Conservation (phyloP, 768 basidiomycete species). For the Termitomyces eurrhizus region DNA sequence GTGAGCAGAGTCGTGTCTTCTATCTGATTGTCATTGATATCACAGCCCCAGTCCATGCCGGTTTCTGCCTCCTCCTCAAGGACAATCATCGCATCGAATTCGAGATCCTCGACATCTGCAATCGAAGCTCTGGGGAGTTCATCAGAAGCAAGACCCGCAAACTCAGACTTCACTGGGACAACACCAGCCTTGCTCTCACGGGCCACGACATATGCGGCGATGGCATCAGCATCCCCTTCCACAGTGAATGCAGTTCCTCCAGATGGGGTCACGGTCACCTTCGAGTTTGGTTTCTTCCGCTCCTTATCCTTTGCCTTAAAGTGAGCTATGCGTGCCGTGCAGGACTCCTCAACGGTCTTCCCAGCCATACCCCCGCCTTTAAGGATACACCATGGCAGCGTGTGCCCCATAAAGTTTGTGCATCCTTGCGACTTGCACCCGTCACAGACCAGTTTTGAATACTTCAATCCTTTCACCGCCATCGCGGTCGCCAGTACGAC, state of each 20-base stretch:
- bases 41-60: neutral
- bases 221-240: neutral
- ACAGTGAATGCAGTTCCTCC: neutral
- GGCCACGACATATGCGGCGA: neutral
- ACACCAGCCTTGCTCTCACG: neutral
- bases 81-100: neutral
- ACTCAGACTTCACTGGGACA: neutral
- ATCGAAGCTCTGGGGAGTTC: neutral
- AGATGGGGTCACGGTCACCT: neutral
- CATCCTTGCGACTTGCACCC: too few relatives aligned
- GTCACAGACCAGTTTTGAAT: too few relatives aligned
- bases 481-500: too few relatives aligned
- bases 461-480: too few relatives aligned
- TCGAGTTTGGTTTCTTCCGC: too few relatives aligned
- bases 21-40: neutral
- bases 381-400: too few relatives aligned
- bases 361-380: too few relatives aligned
- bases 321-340: too few relatives aligned
- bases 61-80: neutral
- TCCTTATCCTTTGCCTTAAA: too few relatives aligned
- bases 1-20: neutral
- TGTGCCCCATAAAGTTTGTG: too few relatives aligned
- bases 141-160: neutral
- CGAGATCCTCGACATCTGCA: neutral
- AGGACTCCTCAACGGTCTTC: too few relatives aligned